phyloP scores from a whole-genome alignment of 176 grass and related monocot species.

The Pontederia paniculata region DNA sequence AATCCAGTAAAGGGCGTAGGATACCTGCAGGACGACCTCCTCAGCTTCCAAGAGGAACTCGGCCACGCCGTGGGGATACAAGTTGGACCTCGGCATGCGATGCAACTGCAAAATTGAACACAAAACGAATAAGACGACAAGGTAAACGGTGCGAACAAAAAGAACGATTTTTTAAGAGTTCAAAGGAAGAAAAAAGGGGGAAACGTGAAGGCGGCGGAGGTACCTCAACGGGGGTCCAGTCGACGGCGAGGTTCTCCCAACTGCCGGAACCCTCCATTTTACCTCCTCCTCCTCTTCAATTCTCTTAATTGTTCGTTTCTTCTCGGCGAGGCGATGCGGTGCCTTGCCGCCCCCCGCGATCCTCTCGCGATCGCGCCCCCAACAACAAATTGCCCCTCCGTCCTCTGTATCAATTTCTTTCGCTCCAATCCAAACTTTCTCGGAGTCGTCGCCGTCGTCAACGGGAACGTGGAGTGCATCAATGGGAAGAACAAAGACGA shows the following conservation, averaged over 20 bases:
- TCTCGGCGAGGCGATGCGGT: no score
- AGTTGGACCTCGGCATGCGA: slow-evolving; percentile 3
- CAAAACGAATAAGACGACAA: background rate
- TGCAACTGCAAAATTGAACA: slow-evolving; percentile 15
- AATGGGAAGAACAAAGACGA: no score
- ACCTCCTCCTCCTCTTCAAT: background rate
- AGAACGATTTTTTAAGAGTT: background rate
- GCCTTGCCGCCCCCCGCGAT: no score
- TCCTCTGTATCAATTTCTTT: no score
- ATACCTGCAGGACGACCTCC: slow-evolving; percentile 41
- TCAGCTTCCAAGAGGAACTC: slow-evolving; percentile 31
- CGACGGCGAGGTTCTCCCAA: slow-evolving; percentile 30
- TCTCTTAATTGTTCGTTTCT: no score
- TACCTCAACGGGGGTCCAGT: slow-evolving; percentile 33
- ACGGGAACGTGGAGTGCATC: no score
- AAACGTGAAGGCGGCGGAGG: background rate
- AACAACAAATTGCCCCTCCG: no score
- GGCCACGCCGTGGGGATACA: slow-evolving; percentile 25
- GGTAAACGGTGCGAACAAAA: background rate
- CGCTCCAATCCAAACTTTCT: no score
- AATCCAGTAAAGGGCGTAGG: background rate
- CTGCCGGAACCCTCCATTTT: slow-evolving; percentile 25
- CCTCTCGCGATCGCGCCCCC: no score
- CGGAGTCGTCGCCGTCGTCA: no score
- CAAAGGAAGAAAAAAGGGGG: background rate